Evolutionary conservation across 495 filamentous ascomycete species (phyloP).

Genomic region (Xylaria palmicola): DNA sequence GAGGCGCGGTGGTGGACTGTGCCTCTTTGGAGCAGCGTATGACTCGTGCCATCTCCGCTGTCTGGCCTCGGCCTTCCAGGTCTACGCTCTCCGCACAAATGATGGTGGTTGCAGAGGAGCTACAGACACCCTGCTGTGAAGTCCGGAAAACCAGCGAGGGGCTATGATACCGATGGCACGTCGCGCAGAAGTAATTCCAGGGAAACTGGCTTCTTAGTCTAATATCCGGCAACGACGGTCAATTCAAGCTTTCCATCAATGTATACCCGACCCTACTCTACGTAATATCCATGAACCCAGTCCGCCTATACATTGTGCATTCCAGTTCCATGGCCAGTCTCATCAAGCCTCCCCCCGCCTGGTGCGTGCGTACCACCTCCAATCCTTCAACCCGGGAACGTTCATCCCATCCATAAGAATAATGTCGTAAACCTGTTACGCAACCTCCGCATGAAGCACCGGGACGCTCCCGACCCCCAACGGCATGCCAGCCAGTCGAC

Average conservation of each 20-base stretch:
- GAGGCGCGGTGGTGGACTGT: background rate
- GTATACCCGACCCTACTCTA: background rate
- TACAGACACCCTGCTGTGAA: too few species aligned
- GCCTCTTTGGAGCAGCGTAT: background rate
- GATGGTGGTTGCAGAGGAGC: too few species aligned
- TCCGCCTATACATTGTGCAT: background rate
- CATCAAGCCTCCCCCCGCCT: background rate
- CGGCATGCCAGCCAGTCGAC: background rate
- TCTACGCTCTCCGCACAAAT: too few species aligned
- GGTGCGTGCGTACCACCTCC: background rate
- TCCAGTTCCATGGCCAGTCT: background rate
- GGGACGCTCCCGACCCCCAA: background rate
- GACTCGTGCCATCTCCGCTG: constrained; percentile 4
- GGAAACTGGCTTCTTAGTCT: too few species aligned
- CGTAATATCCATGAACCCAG: too few species aligned
- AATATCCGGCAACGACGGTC: background rate
- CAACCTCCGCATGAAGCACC: background rate
- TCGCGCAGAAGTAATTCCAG: too few species aligned
- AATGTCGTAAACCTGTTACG: background rate
- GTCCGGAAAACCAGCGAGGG: too few species aligned
- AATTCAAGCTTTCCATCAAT: background rate
- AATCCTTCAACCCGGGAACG: background rate
- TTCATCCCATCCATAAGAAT: background rate
- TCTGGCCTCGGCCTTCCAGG: too few species aligned
- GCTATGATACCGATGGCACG: too few species aligned